Percentiles rank a stretch among this genome's conserved stretches.
phyloP scores from a whole-genome alignment of 768 basidiomycete genomes.

The Phylloporus rhodoxanthus region DNA sequence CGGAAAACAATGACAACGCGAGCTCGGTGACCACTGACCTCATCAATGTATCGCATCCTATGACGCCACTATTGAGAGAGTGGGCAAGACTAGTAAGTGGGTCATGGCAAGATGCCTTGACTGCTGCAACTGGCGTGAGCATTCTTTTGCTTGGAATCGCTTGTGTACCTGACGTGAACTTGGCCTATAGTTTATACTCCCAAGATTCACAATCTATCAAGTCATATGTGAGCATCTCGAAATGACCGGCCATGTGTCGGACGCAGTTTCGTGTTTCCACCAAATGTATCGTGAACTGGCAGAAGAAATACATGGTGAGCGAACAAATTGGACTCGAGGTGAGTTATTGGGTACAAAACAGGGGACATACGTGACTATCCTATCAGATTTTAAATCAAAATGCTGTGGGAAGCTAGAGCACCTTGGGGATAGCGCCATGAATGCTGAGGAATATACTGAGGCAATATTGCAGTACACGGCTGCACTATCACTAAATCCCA shows the following conservation, averaged over 20 bases:
- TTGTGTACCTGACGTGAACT: neutral
- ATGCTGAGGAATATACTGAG: too few species aligned
- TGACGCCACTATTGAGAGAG: neutral
- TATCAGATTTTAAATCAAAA: too few species aligned
- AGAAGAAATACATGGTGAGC: neutral
- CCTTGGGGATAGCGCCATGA: too few species aligned
- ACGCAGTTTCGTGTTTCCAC: neutral
- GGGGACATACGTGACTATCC: neutral
- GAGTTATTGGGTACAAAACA: neutral
- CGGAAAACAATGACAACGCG: neutral
- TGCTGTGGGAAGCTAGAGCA: too few species aligned
- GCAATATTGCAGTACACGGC: too few species aligned
- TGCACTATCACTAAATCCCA: too few species aligned
- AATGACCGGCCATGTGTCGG: neutral
- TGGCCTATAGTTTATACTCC: neutral
- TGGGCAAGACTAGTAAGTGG: conserved; percentile 3
- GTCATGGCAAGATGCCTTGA: conserved; percentile 6
- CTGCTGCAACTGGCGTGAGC: neutral
- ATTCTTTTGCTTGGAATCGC: neutral
- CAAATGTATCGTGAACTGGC: neutral
- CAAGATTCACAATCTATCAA: neutral
- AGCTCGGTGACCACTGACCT: neutral
- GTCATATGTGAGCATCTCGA: neutral
- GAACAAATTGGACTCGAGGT: neutral
- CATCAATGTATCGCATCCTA: neutral